These are phyloP conservation scores for Hericium alpestre DNA, from an alignment of 768 basidiomycete genomes.

Conservation along the genomic window DNA sequence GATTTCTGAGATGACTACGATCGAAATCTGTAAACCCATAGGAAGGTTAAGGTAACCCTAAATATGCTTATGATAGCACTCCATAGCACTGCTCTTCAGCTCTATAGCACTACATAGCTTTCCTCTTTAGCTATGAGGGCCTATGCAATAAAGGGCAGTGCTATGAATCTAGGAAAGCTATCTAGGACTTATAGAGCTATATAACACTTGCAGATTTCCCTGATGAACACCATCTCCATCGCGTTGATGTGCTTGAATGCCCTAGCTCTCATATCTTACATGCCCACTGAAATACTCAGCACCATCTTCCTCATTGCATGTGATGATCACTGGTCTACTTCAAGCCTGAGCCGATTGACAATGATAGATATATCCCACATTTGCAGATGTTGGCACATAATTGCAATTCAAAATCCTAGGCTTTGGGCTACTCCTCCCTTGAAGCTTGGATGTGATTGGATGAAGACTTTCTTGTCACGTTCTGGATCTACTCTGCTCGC, in stretches of 20 bases:
- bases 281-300: not conserved
- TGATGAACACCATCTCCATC: no score
- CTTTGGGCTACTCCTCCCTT: not conserved
- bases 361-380: not conserved
- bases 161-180: no score
- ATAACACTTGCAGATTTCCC: no score
- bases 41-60: not conserved
- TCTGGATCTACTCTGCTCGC: not conserved
- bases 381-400: not conserved
- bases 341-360: not conserved
- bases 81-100: no score
- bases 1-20: not conserved
- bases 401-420: not conserved
- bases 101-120: no score
- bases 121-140: no score
- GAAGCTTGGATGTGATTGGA: not conserved
- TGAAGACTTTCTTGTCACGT: not conserved
- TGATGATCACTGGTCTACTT: not conserved
- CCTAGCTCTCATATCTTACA: not conserved
- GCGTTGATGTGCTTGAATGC: not conserved
- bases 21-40: not conserved
- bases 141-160: no score
- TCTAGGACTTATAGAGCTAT: no score
- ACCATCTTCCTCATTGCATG: not conserved
- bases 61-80: no score